Base-by-base conservation (phyloP, 2,329 filamentous ascomycete genomes). In the Scytalidium lignicola region DNA sequence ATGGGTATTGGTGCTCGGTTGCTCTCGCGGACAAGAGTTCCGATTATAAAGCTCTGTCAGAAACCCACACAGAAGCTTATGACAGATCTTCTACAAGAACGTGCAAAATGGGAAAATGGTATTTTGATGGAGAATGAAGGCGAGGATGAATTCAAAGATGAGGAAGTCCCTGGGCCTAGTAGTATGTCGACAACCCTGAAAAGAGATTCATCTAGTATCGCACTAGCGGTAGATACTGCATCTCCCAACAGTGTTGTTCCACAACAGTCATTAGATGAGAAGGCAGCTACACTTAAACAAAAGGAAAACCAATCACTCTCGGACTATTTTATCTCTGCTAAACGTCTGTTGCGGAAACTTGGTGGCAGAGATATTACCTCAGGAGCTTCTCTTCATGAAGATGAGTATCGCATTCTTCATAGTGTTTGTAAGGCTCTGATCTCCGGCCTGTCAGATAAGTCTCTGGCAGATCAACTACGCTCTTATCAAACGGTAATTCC, bases 1-100 rank as follows among this genome's bases (percentile, higher is more conserved):
- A 71, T 78, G 22, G 88, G 87, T 0, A 80, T 87, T 55, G 89
- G 89, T 2, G 90, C 88, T 15, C 80, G 88, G 3, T 73, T 95
- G 3, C 74, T 96, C 2, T 87, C 86, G 2, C 80, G 83, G 47
- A 93, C 90, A 1, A 78, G 90, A 53, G 86, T 95, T 3, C 89
- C 90, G 0, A 95, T 96, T 56, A 85, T 96, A 64, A 93, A 95
- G 63, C 75, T 96, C 15, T 95, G 90, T 60, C 78, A 92, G 63
- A 78, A 71, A 40, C 90, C 90, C 2, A 75, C 79, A 0, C 67
- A 75, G 2, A 72, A 77, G 49, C 73, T 95, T 1, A 77, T 77
- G 13, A 63, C 70, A 9, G 81, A 80, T 49, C 74, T 95, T 4
- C 61, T 79, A 3, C 75, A 82, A 28, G 85, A 86, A 58, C 79